Evolutionary conservation across 139 green algal species (phyloP), one percentile per base, ranked within the genome.

Genomic region (Eudorina sp.): DNA sequence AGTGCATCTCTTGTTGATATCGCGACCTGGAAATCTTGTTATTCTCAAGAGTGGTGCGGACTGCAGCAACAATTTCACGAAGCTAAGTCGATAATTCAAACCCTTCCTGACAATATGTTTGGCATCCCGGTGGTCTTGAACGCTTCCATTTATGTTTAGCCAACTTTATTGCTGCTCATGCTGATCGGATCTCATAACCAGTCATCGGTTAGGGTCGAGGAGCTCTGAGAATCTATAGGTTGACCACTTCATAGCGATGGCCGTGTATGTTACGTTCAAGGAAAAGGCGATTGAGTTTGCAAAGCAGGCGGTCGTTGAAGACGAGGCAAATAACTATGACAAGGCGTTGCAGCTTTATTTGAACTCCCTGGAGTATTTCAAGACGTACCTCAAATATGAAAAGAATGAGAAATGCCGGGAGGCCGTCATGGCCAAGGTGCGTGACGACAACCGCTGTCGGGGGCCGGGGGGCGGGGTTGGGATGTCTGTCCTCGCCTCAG

Each of bases 251-350:
- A 25, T 72, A 72, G 62, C 11, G 3, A 88, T 88, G 83, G 83
- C 83, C 3, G 69, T 93, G 27, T 93, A 93, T 38, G 79, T 93
- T 21, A 62, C 60, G 29, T 93, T 93, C 51, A 93, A 93, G 66
- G 90, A 93, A 18, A 91, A 93, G 74, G 92, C 90, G 3, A 95
- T 95, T 46, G 92, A 97, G 74, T 95, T 94, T 86, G 94, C 96
- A 9, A 97, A 96, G 53, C 85, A 96, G 79, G 95, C 96, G 38
- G 95, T 98, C 27, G 51, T 73, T 16, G 93, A 96, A 70, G 95
- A 98, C 80, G 94, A 96, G 60, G 92, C 91, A 16, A 93, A 93
- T 43, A 95, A 97, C 84, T 95, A 96, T 80, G 93, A 95, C 31
- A 94, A 95, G 82, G 92, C 92, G 2, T 23, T 94, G 68, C 41